Conservation (phyloP, 768 basidiomycete genomes). For the Boletus rubroflammeus region DNA sequence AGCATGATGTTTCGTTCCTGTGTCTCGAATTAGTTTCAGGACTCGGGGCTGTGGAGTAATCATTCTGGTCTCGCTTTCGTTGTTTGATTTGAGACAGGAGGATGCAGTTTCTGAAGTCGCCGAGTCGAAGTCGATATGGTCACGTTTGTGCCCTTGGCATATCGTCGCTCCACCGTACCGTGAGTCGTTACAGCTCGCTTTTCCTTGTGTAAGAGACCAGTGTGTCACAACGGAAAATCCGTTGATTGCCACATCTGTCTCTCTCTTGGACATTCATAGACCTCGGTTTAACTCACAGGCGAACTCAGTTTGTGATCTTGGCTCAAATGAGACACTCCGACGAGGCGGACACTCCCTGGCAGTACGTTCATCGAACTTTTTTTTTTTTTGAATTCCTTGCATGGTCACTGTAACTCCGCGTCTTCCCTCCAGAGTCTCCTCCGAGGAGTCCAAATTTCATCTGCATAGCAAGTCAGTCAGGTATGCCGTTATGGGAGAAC, state of each 20-base stretch:
- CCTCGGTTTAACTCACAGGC: not conserved
- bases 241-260: not conserved
- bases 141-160: not conserved
- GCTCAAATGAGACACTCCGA: not conserved
- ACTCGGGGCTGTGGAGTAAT: too few species aligned
- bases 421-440: not conserved
- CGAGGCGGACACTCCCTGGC: not conserved
- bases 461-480: too few species aligned
- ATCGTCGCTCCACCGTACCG: not conserved
- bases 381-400: not conserved
- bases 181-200: not conserved
- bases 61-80: not conserved
- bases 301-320: slow-evolving; percentile 4
- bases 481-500: not conserved
- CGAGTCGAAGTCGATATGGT: too few species aligned
- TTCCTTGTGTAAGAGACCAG: not conserved
- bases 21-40: not conserved
- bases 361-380: not conserved
- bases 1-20: not conserved
- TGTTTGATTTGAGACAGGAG: not conserved
- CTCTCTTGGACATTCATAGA: not conserved
- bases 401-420: not conserved
- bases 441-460: not conserved
- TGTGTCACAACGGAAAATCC: not conserved
- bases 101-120: too few species aligned